Base-by-base conservation (phyloP, 1,284 basidiomycete genomes). In the Phenoliferia sp. region DNA sequence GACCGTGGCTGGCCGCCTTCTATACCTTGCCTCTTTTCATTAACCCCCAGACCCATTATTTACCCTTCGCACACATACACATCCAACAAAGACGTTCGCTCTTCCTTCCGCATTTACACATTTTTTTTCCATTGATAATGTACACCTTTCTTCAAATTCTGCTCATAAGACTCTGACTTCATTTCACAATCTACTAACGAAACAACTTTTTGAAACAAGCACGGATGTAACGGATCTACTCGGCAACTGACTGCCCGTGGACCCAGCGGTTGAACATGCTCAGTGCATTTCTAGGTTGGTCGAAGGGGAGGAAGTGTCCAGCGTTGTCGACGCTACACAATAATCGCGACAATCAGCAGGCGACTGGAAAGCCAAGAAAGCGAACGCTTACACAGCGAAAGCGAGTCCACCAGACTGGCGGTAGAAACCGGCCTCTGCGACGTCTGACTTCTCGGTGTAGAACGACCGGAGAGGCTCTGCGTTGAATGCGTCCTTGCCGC, bases 381-480 rank as follows among this genome's bases (percentile, higher is more conserved):
- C 61, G 59, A 3, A 55, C 68, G 10, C 71, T 68, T 10, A 76
- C 72, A 69, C 70, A 1, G 75, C 74, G 19, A 76, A 75, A 16
- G 74, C 74, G 15, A 76, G 58, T 29, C 69, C 69, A 3, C 69
- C 73, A 52, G 56, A 56, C 28, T 68, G 64, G 29, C 74, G 65
- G 56, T 64, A 75, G 34, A 62, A 39, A 35, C 75, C 75, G 1
- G 75, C 69, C 57, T 68, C n/a, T 29, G 15, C 39, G 26, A 56
- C 39, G 56, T 48, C 22, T 39, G 32, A 35, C 34, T 62, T 57
- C n/a, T 44, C 34, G 3, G 68, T 69, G 60, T 69, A 73, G 74
- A 74, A 76, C 0, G 70, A 58, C 22, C 54, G 26, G 2, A 75
- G 57, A 12, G 59, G 29, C 29, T 69, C 61, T 2, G 55, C 33